phyloP scores from a whole-genome alignment of 805 yeast genomes.

The Yarrowia sp. region DNA sequence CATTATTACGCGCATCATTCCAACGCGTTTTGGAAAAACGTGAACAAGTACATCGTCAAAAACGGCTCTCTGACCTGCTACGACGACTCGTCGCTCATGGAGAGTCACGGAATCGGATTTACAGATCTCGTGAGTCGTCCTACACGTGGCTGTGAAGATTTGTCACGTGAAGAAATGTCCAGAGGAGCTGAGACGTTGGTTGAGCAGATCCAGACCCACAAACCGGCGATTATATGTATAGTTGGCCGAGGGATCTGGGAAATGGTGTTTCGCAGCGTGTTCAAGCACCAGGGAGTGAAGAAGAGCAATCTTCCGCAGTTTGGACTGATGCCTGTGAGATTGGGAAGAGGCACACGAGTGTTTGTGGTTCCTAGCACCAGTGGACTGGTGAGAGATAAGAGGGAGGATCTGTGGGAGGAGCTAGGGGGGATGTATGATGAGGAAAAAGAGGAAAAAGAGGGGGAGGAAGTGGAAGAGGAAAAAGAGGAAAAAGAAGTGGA shows the following conservation, averaged over 20 bases:
- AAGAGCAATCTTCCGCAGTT: slow-evolving; percentile 55
- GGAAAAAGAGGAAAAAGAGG: not conserved
- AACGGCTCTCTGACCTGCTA: slow-evolving; percentile 45
- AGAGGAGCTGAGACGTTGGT: slow-evolving; percentile 62
- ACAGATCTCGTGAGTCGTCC: slow-evolving; percentile 74
- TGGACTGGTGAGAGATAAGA: slow-evolving; percentile 59
- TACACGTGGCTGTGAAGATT: slow-evolving; percentile 64
- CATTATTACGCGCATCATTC: slow-evolving; percentile 78
- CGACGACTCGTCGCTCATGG: slow-evolving; percentile 55
- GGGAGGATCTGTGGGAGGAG: slow-evolving; percentile 16
- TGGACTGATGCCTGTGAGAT: slow-evolving; percentile 56
- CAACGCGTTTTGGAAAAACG: slow-evolving; percentile 68
- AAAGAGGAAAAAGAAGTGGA: not conserved
- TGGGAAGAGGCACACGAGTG: slow-evolving; percentile 48
- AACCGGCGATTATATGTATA: slow-evolving; percentile 59
- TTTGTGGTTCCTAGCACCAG: slow-evolving; percentile 77
- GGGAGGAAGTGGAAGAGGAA: not conserved
- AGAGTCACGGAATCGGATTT: slow-evolving; percentile 63
- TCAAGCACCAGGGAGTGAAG: slow-evolving; percentile 49
- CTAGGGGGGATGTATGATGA: slow-evolving; percentile 1
- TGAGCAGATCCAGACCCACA: slow-evolving; percentile 52
- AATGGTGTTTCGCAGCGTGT: slow-evolving; percentile 52
- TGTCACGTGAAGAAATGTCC: slow-evolving; percentile 60
- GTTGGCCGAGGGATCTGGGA: slow-evolving; percentile 84
- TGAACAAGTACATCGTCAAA: slow-evolving; percentile 62